Conservation (phyloP, 768 basidiomycete species). For the Nidularia pulvinata region DNA sequence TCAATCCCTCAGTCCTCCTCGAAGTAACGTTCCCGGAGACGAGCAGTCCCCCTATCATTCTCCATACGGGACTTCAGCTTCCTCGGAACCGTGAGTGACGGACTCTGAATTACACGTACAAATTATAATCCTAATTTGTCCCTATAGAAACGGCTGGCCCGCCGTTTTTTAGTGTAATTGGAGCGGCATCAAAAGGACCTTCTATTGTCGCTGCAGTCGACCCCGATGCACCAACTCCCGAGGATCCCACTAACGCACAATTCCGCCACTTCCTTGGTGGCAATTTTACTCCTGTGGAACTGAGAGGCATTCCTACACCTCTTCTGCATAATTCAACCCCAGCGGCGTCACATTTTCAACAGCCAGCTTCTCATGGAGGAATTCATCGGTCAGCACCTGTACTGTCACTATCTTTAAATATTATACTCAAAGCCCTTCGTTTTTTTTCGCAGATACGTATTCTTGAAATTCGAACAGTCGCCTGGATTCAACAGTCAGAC, state of each 20-base stretch:
- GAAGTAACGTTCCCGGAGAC: constrained; percentile 21
- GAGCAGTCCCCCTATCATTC: constrained; percentile 9
- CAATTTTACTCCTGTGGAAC: constrained; percentile 17
- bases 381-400: background rate
- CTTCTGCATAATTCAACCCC: background rate
- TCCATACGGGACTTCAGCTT: constrained; percentile 22
- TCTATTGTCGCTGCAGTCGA: constrained; percentile 40
- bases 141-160: constrained; percentile 28
- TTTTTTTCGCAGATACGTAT: constrained; percentile 27
- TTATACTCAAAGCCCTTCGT: background rate
- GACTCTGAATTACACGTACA: background rate
- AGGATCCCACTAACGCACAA: constrained; percentile 29
- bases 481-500: constrained; percentile 26
- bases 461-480: constrained; percentile 35
- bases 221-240: constrained; percentile 43
- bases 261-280: constrained; percentile 44
- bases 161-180: constrained; percentile 25
- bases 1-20: constrained; percentile 22
- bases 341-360: background rate
- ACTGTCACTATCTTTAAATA: too few species aligned
- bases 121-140: too few species aligned
- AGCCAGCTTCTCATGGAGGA: background rate
- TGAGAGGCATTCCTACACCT: background rate
- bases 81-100: constrained; percentile 17
- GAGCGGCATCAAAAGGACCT: constrained; percentile 25